Evolutionary conservation across 371 early-diverging fungal genomes (phyloP), one percentile per base, ranked within the genome.

Genomic region (Smittium mucronatum): DNA sequence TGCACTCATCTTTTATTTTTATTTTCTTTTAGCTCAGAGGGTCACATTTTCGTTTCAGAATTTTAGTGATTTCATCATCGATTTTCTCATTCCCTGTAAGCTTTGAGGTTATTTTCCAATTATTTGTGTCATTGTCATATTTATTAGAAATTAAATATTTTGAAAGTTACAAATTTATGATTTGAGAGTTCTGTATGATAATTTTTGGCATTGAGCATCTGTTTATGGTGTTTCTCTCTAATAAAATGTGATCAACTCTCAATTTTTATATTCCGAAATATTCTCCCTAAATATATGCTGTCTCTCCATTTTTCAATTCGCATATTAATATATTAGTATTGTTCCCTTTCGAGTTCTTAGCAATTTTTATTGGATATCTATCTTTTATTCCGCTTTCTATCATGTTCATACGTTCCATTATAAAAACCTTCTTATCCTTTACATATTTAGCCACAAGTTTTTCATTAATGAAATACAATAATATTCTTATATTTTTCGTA

Each of bases 191-290:
- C 34, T 65, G 34, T 36, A n/a, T 2, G n/a, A 11, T 15, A 31
- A 33, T 33, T 2, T n/a, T 33, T 25, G 34, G n/a, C n/a, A 34
- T 65, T 65, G n/a, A 34, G 25, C 32, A 28, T n/a, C 11, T n/a
- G 2, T 28, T 33, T n/a, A n/a, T 31, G 32, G 28, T 65, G n/a
- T 33, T 34, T 65, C 34, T 65, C n/a, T 26, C 26, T 32, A 65
- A 32, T 2, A 65, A 34, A 2, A 65, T 65, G 36, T 65, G 65
- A n/a, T 65, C 65, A 33, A 65, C 34, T 34, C 65, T 65, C 25
- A 34, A 47, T 21, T 47, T 65, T 5, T n/a, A 65, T 34, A 32
- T 33, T 11, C 65, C 34, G 5, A 15, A n/a, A 15, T 5, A 5
- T 32, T 33, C 32, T 33, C 34, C 34, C 29, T 8, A 65, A 34